Conservation (phyloP, 176 grass and related monocot species). For the Poa pratensis region DNA sequence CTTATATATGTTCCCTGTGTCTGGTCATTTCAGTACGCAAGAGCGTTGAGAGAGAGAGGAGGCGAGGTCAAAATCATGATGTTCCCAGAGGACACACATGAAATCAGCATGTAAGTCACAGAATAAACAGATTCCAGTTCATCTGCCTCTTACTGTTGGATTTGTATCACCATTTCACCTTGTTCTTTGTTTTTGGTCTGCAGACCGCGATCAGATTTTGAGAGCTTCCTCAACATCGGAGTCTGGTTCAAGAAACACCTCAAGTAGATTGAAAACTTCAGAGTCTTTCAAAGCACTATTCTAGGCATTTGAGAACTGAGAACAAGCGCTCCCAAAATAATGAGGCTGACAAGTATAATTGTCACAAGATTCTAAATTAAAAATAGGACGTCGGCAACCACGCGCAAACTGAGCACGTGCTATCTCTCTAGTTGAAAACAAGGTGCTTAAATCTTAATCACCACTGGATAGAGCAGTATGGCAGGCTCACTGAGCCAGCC, state of each 20-base stretch:
- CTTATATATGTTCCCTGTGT: not conserved
- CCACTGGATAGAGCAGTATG: no score
- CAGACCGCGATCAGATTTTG: conserved; percentile 73
- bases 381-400: no score
- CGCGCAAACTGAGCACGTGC: no score
- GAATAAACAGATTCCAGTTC: not conserved
- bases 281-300: not conserved
- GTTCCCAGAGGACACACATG: conserved; percentile 69
- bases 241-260: conserved; percentile 92
- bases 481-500: no score
- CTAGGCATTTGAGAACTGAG: not conserved
- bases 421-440: no score
- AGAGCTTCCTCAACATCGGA: conserved; percentile 88
- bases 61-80: conserved; percentile 50
- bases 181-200: conserved; percentile 19
- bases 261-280: not conserved
- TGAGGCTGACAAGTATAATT: not conserved
- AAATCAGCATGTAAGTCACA: conserved; percentile 50
- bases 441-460: no score
- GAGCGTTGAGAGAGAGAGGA: conserved; percentile 53
- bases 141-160: not conserved
- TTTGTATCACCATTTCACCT: not conserved
- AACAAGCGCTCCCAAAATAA: not conserved
- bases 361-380: no score
- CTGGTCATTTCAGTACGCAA: conserved; percentile 47